Evolutionary conservation across 1,139 yeast species (phyloP).

Genomic region (Debaryomycetaceae sp.): DNA sequence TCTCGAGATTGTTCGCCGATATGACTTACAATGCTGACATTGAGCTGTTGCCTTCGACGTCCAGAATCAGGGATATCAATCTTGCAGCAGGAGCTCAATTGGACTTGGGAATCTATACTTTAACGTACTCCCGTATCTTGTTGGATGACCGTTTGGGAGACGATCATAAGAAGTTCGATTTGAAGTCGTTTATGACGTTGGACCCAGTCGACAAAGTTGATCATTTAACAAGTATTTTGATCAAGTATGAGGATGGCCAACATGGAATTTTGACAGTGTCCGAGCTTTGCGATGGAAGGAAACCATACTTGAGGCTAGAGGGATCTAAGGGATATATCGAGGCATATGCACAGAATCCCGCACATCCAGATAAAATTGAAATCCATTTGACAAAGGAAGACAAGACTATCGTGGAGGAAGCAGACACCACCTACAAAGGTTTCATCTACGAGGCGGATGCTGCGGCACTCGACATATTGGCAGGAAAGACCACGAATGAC

Average conservation of each 20-base stretch:
- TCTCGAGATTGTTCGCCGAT: constrained; percentile 39
- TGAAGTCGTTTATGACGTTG: constrained; percentile 29
- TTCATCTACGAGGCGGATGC: constrained; percentile 54
- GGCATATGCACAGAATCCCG: constrained; percentile 35
- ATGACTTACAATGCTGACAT: constrained; percentile 33
- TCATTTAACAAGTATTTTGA: constrained; percentile 30
- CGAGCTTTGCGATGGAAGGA: constrained; percentile 24
- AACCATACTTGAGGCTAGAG: constrained; percentile 32
- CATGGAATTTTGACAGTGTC: constrained; percentile 37
- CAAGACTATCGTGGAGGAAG: constrained; percentile 21
- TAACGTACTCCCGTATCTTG: constrained; percentile 45
- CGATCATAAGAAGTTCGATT: constrained; percentile 23
- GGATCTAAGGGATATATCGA: constrained; percentile 38
- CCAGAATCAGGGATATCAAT: constrained; percentile 37
- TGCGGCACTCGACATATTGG: constrained; percentile 38
- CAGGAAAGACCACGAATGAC: constrained; percentile 30
- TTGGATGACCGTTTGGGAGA: constrained; percentile 31
- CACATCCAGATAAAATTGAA: constrained; percentile 25
- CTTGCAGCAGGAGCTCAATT: constrained; percentile 62
- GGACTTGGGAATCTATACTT: constrained; percentile 57
- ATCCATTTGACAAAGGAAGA: constrained; percentile 22
- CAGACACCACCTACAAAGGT: constrained; percentile 34
- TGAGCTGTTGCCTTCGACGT: constrained; percentile 18
- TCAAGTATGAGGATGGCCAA: constrained; percentile 31
- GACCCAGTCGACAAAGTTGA: constrained; percentile 32